These are phyloP conservation scores for Aspergillus bombycis DNA, from an alignment of 2,329 filamentous ascomycete species.

Conservation along the genomic window DNA sequence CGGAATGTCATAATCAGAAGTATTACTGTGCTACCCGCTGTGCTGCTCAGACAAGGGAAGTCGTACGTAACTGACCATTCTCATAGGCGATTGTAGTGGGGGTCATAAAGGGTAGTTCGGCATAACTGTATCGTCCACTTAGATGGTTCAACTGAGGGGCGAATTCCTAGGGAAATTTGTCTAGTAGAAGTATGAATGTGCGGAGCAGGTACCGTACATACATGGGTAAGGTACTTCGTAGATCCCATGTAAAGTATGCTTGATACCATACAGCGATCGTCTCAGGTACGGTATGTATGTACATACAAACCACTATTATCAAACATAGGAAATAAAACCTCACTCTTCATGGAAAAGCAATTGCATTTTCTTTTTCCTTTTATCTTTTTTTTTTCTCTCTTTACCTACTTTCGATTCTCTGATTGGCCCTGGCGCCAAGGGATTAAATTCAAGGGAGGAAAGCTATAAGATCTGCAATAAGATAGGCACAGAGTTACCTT, in stretches of 20 bases:
- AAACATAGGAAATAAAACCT: neutral
- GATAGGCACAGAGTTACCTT: neutral
- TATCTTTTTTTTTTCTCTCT: neutral
- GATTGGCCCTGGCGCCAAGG: neutral
- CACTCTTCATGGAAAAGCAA: neutral
- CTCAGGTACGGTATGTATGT: neutral
- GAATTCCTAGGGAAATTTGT: constrained; percentile 2
- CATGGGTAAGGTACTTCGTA: constrained; percentile 1
- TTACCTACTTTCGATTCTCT: neutral
- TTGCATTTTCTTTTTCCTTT: neutral
- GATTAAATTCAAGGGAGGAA: neutral
- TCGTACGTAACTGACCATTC: constrained; percentile 3
- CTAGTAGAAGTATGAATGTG: constrained; percentile 5
- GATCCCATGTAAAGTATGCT: constrained; percentile 1
- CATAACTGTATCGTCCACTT: neutral
- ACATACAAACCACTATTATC: neutral
- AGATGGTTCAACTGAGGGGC: constrained; percentile 1
- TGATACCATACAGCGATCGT: neutral
- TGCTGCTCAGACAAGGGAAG: neutral
- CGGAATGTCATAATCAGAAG: neutral
- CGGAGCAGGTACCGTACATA: constrained; percentile 3
- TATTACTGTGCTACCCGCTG: neutral
- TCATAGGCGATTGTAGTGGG: constrained; percentile 11
- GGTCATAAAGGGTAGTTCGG: constrained; percentile 10
- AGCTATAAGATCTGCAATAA: neutral